These are phyloP conservation scores for Lipomyces sp. DNA, from an alignment of 805 yeast genomes.

Conservation along the genomic window DNA sequence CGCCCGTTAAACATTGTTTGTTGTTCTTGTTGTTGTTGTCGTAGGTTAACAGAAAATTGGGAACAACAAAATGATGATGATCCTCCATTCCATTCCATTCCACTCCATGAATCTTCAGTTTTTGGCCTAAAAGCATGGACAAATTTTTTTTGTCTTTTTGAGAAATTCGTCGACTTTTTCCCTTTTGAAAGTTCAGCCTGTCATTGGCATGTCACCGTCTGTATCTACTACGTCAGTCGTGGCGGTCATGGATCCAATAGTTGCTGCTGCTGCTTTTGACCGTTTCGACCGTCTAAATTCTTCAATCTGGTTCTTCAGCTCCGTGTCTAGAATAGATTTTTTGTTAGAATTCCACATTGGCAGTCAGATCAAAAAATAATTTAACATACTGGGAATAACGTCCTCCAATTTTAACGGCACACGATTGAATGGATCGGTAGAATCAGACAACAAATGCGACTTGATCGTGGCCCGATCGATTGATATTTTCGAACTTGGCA, in stretches of 20 bases:
- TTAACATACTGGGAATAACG: conserved; percentile 66
- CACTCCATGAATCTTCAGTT: too few species aligned
- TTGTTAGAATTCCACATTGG: background rate
- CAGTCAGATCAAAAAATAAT: background rate
- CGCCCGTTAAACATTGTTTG: too few species aligned
- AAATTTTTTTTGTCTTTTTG: too few species aligned
- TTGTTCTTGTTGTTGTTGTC: too few species aligned
- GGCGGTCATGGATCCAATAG: background rate
- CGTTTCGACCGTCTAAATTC: conserved; percentile 53
- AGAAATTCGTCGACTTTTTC: too few species aligned
- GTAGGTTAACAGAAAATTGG: too few species aligned
- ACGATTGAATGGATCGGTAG: conserved; percentile 97
- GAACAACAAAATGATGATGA: too few species aligned
- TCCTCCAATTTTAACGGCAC: conserved; percentile 88
- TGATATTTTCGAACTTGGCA: conserved; percentile 82
- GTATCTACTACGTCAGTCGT: conserved; percentile 13
- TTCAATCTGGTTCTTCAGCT: conserved; percentile 63
- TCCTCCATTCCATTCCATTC: too few species aligned
- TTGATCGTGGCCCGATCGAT: conserved; percentile 92
- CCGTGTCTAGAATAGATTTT: conserved; percentile 42
- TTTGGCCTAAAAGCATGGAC: too few species aligned
- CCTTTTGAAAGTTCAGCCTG: background rate
- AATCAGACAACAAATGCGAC: conserved; percentile 89
- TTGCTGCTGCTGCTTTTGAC: background rate
- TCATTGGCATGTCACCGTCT: conserved; percentile 22